phyloP scores from a whole-genome alignment of 1,284 basidiomycete species.

The Tilletia walkeri region DNA sequence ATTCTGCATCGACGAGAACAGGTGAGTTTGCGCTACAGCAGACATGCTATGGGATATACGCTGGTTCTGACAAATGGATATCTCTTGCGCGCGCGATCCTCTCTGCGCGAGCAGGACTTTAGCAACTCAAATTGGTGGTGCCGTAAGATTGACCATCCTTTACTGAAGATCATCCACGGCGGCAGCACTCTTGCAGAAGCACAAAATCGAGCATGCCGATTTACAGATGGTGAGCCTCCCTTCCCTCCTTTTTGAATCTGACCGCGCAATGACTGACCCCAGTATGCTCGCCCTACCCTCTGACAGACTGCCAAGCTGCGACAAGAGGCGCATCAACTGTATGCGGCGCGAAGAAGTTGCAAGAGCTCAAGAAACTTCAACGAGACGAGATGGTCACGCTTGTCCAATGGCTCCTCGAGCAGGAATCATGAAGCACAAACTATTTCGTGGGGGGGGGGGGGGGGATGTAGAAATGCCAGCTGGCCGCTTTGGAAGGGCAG shows the following conservation, averaged over 20 bases:
- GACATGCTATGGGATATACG: background rate
- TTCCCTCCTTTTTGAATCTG: background rate
- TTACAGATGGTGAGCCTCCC: slow-evolving; percentile 12
- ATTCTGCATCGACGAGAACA: slow-evolving; percentile 11
- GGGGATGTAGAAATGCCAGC: no score
- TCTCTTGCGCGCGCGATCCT: background rate
- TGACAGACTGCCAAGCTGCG: slow-evolving; percentile 7
- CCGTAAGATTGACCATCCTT: background rate
- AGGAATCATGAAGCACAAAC: background rate
- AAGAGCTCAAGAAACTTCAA: slow-evolving; percentile 9
- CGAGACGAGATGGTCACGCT: slow-evolving; percentile 4
- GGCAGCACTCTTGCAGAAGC: background rate
- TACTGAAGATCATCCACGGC: slow-evolving; percentile 4
- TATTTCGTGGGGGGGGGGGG: no score
- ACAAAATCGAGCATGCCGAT: slow-evolving; percentile 7
- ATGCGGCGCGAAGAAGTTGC: slow-evolving; percentile 6
- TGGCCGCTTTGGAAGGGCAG: no score
- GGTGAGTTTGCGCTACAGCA: background rate
- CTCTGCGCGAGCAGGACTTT: background rate
- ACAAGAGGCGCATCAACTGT: slow-evolving; percentile 3
- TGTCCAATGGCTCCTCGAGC: slow-evolving; percentile 13
- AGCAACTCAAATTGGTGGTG: slow-evolving; percentile 15
- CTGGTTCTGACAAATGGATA: no score
- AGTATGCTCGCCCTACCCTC: background rate
- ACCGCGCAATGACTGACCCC: background rate